These are phyloP conservation scores for Vachellia pachyceras DNA, from an alignment of 306 rosid genomes.

Conservation along the genomic window DNA sequence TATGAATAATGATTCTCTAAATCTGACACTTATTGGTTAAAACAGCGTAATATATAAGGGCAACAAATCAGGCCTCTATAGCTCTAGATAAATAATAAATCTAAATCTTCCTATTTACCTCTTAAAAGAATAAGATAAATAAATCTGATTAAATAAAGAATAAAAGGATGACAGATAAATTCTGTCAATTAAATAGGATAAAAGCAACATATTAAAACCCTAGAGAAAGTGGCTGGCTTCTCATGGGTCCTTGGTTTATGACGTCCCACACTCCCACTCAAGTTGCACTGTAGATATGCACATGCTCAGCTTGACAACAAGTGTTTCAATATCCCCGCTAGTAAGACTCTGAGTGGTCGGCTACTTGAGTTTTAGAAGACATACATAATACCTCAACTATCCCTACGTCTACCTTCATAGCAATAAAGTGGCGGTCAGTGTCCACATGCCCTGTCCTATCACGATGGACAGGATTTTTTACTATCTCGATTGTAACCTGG, in stretches of 20 bases:
- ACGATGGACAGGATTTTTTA: neutral
- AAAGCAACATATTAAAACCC: neutral
- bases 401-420: neutral
- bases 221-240: neutral
- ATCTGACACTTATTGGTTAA: neutral
- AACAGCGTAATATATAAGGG: neutral
- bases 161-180: neutral
- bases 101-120: neutral
- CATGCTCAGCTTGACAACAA: neutral
- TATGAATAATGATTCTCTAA: neutral
- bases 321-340: neutral
- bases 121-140: neutral
- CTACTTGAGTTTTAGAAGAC: neutral
- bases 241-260: neutral
- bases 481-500: neutral
- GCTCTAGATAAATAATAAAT: neutral
- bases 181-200: neutral
- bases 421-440: neutral
- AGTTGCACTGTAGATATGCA: neutral
- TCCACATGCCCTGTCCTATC: neutral
- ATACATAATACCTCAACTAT: neutral
- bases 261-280: neutral
- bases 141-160: neutral
- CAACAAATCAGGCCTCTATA: neutral
- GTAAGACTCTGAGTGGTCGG: neutral